Percentiles rank a stretch among this genome's conserved stretches.
Evolutionary conservation across 805 yeast genomes (phyloP).

Genomic region (Yarrowia keelungensis): DNA sequence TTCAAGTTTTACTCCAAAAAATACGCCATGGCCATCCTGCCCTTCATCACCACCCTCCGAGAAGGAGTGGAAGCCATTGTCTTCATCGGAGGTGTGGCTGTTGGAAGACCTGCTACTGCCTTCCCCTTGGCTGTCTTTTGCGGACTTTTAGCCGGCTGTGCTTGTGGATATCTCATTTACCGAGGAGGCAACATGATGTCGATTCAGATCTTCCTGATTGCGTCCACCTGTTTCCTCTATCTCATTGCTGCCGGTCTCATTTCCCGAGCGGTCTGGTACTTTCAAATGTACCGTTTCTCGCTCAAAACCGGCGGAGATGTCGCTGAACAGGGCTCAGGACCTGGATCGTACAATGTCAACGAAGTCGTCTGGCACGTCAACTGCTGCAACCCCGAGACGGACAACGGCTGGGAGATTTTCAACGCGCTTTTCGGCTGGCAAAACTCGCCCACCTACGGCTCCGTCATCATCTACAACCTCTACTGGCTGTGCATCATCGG

Average conservation of each 20-base stretch:
- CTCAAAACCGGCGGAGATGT: constrained; percentile 90
- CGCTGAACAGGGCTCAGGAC: constrained; percentile 89
- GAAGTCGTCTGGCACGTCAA: constrained; percentile 93
- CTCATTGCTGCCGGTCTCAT: constrained; percentile 91
- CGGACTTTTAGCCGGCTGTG: constrained; percentile 81
- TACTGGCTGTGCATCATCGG: constrained; percentile 81
- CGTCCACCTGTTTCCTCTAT: constrained; percentile 88
- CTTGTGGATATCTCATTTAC: constrained; percentile 74
- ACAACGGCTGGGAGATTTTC: constrained; percentile 97
- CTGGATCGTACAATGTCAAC: constrained; percentile 87
- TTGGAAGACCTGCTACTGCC: constrained; percentile 66
- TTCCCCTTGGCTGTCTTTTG: constrained; percentile 93
- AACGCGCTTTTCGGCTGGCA: constrained; percentile 97
- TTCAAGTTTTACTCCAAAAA: constrained; percentile 59
- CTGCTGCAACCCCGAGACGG: constrained; percentile 93
- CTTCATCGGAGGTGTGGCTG: constrained; percentile 94
- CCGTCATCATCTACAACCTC: constrained; percentile 83
- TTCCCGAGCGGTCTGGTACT: constrained; percentile 91
- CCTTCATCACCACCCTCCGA: constrained; percentile 89
- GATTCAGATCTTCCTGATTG: constrained; percentile 84
- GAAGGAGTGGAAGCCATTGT: constrained; percentile 98
- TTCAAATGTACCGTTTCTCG: constrained; percentile 72
- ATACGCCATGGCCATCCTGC: constrained; percentile 87
- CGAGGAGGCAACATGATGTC: constrained; percentile 82
- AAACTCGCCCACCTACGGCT: constrained; percentile 92